Evolutionary conservation across 1,284 basidiomycete species (phyloP).

Genomic region (Cutaneotrichosporon sp.): DNA sequence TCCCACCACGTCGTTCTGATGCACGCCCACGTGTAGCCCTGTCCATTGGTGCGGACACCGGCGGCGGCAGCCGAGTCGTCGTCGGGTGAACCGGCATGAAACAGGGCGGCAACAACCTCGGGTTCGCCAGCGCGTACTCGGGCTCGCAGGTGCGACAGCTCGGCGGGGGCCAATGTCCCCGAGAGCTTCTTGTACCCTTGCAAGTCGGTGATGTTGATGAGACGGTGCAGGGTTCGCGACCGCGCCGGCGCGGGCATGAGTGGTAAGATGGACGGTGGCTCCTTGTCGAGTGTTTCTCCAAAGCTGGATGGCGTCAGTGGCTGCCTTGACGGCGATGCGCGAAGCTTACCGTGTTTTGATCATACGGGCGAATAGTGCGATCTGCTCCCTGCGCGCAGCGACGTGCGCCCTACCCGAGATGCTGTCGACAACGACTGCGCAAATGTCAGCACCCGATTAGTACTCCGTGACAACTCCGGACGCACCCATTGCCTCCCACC

Average conservation of each 20-base stretch:
- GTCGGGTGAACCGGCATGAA: constrained; percentile 49
- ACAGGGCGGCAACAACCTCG: constrained; percentile 61
- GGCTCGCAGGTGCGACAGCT: constrained; percentile 62
- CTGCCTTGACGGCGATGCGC: not conserved
- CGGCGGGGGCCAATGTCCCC: constrained; percentile 64
- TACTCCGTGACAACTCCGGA: not conserved
- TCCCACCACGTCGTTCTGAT: constrained; percentile 74
- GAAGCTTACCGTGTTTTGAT: constrained; percentile 42
- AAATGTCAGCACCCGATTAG: constrained; percentile 1
- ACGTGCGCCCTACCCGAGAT: constrained; percentile 71
- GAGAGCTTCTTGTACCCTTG: constrained; percentile 67
- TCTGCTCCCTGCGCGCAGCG: constrained; percentile 64
- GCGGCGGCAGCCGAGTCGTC: constrained; percentile 15
- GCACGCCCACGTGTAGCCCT: constrained; percentile 53
- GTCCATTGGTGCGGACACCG: constrained; percentile 52
- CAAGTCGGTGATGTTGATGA: constrained; percentile 66
- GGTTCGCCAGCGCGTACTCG: constrained; percentile 67
- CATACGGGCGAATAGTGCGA: constrained; percentile 51
- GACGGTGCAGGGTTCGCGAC: constrained; percentile 55
- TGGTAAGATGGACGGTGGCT: constrained; percentile 38
- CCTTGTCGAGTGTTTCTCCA: constrained; percentile 41
- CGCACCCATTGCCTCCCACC: constrained; percentile 68
- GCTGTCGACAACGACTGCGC: constrained; percentile 61
- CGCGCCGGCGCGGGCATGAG: constrained; percentile 51
- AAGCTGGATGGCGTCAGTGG: constrained; percentile 26